phyloP scores from a whole-genome alignment of 208 protist species.

The Acanthamoeba quina region DNA sequence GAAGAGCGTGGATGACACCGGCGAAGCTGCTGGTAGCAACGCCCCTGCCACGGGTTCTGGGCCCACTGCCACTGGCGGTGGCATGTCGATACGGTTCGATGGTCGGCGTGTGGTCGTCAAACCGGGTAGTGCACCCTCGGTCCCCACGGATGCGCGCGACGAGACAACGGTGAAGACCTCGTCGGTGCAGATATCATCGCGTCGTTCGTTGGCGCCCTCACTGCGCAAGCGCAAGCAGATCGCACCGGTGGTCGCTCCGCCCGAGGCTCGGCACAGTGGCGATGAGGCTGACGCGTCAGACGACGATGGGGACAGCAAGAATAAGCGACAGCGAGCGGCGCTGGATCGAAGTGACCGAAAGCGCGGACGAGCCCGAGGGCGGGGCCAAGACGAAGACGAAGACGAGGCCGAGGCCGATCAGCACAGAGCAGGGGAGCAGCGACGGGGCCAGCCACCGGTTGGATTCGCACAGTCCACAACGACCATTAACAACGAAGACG shows the following conservation, averaged over 20 bases:
- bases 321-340: neutral
- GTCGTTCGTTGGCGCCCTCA: constrained; percentile 40
- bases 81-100: constrained; percentile 55
- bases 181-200: neutral
- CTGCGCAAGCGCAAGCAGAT: constrained; percentile 67
- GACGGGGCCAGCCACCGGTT: neutral
- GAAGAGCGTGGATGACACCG: neutral
- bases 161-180: neutral
- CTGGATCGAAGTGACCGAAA: neutral
- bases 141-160: neutral
- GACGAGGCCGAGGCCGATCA: neutral
- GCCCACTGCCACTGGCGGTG: neutral
- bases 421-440: neutral
- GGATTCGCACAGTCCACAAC: neutral
- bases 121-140: neutral
- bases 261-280: neutral
- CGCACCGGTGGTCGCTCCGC: neutral
- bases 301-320: neutral
- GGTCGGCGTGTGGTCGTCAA: constrained; percentile 8
- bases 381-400: neutral
- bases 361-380: neutral
- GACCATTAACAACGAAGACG: neutral
- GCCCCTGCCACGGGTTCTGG: neutral
- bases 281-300: neutral
- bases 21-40: neutral